Evolutionary conservation across 768 basidiomycete genomes (phyloP).

Genomic region (Lentinula sp.): DNA sequence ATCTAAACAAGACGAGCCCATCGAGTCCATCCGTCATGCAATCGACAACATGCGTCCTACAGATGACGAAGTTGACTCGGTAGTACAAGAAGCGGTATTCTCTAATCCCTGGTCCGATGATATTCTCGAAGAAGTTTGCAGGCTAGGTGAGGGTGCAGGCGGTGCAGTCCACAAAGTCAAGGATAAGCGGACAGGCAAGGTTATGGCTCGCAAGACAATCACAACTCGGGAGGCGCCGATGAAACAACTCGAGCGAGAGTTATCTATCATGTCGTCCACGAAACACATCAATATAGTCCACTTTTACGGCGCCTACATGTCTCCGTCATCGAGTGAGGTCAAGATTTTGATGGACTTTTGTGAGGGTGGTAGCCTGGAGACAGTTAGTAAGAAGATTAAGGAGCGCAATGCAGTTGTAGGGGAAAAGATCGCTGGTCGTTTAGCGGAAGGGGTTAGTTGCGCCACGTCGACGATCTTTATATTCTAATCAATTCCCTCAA

Average conservation of each 20-base stretch:
- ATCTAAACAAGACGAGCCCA: slow-evolving; percentile 24
- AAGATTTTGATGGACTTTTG: slow-evolving; percentile 92
- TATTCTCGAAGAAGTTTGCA: slow-evolving; percentile 65
- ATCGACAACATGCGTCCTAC: slow-evolving; percentile 28
- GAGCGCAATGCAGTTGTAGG: slow-evolving; percentile 73
- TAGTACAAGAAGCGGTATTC: slow-evolving; percentile 9
- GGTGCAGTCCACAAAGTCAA: slow-evolving; percentile 94
- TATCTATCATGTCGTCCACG: slow-evolving; percentile 83
- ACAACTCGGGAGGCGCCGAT: slow-evolving; percentile 86
- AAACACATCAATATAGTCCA: slow-evolving; percentile 82
- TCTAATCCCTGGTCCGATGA: slow-evolving; percentile 57
- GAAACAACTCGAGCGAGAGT: slow-evolving; percentile 89
- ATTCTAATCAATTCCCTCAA: slow-evolving; percentile 21
- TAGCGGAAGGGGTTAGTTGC: slow-evolving; percentile 82
- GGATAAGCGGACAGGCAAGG: slow-evolving; percentile 69
- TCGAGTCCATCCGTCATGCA: slow-evolving; percentile 9
- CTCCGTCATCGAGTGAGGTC: slow-evolving; percentile 83
- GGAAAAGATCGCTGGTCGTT: slow-evolving; percentile 84
- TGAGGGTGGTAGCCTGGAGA: slow-evolving; percentile 87
- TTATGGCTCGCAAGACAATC: slow-evolving; percentile 95
- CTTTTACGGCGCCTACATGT: slow-evolving; percentile 91
- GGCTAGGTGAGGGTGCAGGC: slow-evolving; percentile 92
- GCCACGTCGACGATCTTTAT: slow-evolving; percentile 2
- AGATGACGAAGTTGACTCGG: slow-evolving; percentile 24
- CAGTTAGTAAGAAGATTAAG: slow-evolving; percentile 79